A percentile compares a stretch with the other conserved stretches of the same genome.
Evolutionary conservation across 768 basidiomycete species (phyloP).

Genomic region (Suillus brevipes): DNA sequence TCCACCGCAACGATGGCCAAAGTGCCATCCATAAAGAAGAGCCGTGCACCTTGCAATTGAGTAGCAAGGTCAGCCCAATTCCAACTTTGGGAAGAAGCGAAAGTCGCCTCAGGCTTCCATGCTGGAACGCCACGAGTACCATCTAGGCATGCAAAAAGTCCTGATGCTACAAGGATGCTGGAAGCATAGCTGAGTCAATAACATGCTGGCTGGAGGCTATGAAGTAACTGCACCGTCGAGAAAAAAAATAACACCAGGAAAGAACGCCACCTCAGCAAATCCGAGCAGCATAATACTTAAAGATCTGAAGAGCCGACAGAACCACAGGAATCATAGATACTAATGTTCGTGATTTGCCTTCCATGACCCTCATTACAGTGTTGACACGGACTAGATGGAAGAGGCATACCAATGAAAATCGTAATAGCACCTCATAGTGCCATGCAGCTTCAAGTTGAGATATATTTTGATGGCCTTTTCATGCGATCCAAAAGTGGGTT

Average conservation of each 20-base stretch:
- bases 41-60: conserved; percentile 66
- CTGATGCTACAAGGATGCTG: conserved; percentile 72
- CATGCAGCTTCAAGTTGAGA: conserved; percentile 54
- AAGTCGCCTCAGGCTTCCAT: conserved; percentile 55
- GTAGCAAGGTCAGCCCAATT: neutral
- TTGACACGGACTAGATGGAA: conserved; percentile 4
- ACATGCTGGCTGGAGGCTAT: neutral
- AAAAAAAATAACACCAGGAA: conserved; percentile 62
- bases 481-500: conserved; percentile 68
- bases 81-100: neutral
- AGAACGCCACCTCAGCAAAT: conserved; percentile 61
- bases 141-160: conserved; percentile 69
- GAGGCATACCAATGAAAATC: conserved; percentile 43
- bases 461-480: conserved; percentile 63
- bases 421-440: conserved; percentile 66
- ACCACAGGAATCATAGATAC: neutral
- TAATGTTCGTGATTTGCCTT: conserved; percentile 39
- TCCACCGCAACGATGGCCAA: conserved; percentile 56
- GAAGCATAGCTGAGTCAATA: conserved; percentile 65
- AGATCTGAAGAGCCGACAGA: conserved; percentile 5
- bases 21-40: conserved; percentile 66
- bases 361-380: neutral
- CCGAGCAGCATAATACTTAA: conserved; percentile 65
- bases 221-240: conserved; percentile 53
- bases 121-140: conserved; percentile 63